Evolutionary conservation across 169 alveolate species (phyloP).

Genomic region (Plasmodium reichenowi): DNA sequence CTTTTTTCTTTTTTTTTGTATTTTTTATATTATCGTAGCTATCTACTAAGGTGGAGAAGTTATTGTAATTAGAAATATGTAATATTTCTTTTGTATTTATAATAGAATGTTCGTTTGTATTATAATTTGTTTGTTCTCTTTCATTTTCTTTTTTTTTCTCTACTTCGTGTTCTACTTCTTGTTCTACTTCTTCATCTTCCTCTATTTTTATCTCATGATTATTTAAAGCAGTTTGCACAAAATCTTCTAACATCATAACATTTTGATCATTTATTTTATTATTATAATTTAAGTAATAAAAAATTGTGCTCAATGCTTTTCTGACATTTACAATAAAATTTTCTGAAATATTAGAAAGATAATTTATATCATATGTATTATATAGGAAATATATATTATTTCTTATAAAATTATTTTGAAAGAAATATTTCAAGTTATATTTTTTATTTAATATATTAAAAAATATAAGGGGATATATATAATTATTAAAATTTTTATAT

Average conservation of each 20-base stretch:
- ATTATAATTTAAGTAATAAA: neutral
- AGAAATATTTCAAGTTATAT: conserved; percentile 10
- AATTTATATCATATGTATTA: neutral
- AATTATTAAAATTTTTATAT: conserved; percentile 27
- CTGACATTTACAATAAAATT: neutral
- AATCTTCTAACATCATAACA: too few relatives aligned
- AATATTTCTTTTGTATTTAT: too few relatives aligned
- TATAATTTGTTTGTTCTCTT: too few relatives aligned
- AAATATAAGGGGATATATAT: conserved; percentile 38
- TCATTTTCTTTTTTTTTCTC: neutral
- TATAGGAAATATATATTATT: conserved; percentile 1
- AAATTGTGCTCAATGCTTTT: neutral
- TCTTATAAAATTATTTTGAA: conserved; percentile 14
- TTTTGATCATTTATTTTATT: too few relatives aligned
- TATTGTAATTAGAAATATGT: too few relatives aligned
- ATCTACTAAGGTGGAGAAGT: neutral
- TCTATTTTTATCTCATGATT: neutral
- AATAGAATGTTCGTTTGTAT: too few relatives aligned
- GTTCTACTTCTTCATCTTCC: neutral
- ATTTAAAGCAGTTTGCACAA: neutral
- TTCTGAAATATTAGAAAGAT: neutral
- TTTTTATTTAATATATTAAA: conserved; percentile 15
- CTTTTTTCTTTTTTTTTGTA: conserved; percentile 2
- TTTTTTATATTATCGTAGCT: neutral
- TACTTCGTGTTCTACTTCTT: neutral